phyloP scores from a whole-genome alignment of 108 stramenopile genomes.

The Cylindrotheca closterium region DNA sequence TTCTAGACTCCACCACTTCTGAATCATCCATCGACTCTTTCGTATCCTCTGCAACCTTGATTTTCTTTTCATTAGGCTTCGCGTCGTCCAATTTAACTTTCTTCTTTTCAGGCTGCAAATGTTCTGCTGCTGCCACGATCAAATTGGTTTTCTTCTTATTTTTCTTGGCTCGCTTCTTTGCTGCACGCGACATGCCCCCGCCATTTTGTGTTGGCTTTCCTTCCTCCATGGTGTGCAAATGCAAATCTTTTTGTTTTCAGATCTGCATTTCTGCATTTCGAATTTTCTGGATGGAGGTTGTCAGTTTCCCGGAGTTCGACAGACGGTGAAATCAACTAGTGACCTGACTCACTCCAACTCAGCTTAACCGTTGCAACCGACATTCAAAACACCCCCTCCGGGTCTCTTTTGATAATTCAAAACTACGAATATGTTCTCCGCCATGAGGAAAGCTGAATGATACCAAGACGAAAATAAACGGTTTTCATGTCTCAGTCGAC shows the following conservation, averaged over 20 bases:
- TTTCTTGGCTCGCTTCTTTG: conserved; percentile 82
- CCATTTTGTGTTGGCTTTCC: background rate
- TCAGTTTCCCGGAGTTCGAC: no score
- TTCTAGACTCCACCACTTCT: no score
- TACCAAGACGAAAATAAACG: background rate
- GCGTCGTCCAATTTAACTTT: background rate
- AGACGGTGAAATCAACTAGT: no score
- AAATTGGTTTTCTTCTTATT: conserved; percentile 44
- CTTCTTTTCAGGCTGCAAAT: background rate
- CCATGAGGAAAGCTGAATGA: no score
- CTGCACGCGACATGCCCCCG: conserved; percentile 79
- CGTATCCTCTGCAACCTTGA: background rate
- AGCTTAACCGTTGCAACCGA: background rate
- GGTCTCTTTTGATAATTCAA: no score
- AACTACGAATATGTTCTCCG: no score
- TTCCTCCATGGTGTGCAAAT: no score
- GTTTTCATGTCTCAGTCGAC: conserved; percentile 17
- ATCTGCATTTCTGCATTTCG: no score
- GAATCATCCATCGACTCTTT: no score
- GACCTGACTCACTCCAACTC: no score
- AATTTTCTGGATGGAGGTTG: no score
- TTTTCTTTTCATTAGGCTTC: background rate
- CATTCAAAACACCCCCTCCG: conserved; percentile 2
- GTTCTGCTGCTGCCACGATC: background rate
- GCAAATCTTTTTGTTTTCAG: no score